Percentiles rank a stretch among this genome's conserved stretches.
Evolutionary conservation across 805 yeast genomes (phyloP).

Genomic region (Clavispora phyllophila): DNA sequence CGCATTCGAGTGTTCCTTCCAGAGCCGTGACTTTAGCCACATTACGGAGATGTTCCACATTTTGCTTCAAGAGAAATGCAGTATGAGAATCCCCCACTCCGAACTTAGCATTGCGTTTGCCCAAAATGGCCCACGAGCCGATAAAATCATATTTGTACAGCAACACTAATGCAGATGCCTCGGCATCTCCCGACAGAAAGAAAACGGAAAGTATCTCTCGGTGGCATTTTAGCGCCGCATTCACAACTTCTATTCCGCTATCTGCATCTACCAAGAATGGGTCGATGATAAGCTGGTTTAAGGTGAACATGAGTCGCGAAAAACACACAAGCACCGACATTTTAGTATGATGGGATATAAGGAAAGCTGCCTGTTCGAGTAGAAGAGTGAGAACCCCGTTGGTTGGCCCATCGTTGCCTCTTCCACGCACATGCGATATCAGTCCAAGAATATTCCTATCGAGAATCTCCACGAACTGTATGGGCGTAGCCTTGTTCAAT

Average conservation of each 20-base stretch:
- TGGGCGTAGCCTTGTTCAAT: conserved; percentile 1
- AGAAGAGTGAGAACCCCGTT: conserved; percentile 13
- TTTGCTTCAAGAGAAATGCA: neutral
- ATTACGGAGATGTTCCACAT: conserved; percentile 1
- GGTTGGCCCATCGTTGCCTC: conserved; percentile 9
- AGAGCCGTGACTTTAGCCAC: neutral
- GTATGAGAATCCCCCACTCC: conserved; percentile 7
- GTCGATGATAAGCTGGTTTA: conserved; percentile 29
- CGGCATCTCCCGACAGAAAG: conserved; percentile 10
- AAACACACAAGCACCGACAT: conserved; percentile 19
- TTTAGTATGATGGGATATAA: conserved; percentile 7
- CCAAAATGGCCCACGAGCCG: conserved; percentile 31
- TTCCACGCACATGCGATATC: conserved; percentile 19
- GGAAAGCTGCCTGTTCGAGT: conserved; percentile 13
- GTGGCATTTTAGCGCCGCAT: conserved; percentile 22
- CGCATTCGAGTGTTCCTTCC: conserved; percentile 2
- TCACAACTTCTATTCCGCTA: conserved; percentile 12
- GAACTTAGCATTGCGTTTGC: conserved; percentile 6
- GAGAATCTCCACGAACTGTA: conserved; percentile 19
- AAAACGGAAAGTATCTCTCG: conserved; percentile 12
- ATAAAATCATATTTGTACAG: conserved; percentile 30
- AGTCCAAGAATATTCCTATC: conserved; percentile 20
- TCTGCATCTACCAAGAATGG: conserved; percentile 23
- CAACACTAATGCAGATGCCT: conserved; percentile 15
- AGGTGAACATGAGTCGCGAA: conserved; percentile 23